phyloP scores from a whole-genome alignment of 352 stramenopile species.

The Pythium phragmiticola region DNA sequence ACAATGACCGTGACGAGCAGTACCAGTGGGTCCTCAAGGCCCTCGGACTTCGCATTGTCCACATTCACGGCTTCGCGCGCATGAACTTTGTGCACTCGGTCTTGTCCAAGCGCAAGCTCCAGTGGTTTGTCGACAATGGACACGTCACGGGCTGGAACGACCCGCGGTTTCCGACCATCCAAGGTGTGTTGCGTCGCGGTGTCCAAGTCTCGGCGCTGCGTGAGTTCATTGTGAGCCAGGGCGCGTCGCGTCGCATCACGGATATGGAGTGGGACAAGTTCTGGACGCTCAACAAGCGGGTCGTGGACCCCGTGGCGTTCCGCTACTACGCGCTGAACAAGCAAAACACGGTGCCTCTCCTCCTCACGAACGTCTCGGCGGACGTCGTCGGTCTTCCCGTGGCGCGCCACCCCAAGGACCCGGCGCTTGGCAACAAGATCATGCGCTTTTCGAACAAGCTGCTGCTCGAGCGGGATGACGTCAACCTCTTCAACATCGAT shows the following conservation, averaged over 20 bases:
- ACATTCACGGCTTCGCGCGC: slow-evolving; percentile 95
- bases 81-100: slow-evolving; percentile 99
- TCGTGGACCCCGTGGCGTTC: slow-evolving; percentile 94
- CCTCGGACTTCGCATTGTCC: slow-evolving; percentile 81
- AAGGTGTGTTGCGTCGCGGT: slow-evolving; percentile 94
- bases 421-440: slow-evolving; percentile 79
- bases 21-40: slow-evolving; percentile 95
- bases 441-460: slow-evolving; percentile 89
- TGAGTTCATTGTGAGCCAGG: slow-evolving; percentile 97
- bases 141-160: slow-evolving; percentile 98
- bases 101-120: slow-evolving; percentile 98
- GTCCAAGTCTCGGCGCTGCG: slow-evolving; percentile 95
- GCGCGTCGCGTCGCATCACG: slow-evolving; percentile 94
- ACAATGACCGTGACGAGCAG: slow-evolving; percentile 98
- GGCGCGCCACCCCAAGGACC: slow-evolving; percentile 78
- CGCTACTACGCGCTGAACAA: slow-evolving; percentile 97
- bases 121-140: slow-evolving; percentile 98
- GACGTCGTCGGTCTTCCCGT: slow-evolving; percentile 66
- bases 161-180: slow-evolving; percentile 98
- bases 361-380: slow-evolving; percentile 76
- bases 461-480: slow-evolving; percentile 95
- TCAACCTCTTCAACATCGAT: slow-evolving; percentile 90
- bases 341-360: slow-evolving; percentile 83
- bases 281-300: slow-evolving; percentile 99
- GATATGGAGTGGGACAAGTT: slow-evolving; percentile 99